Base-by-base conservation (phyloP, 495 filamentous ascomycete genomes). In the Xylaria nigripes region DNA sequence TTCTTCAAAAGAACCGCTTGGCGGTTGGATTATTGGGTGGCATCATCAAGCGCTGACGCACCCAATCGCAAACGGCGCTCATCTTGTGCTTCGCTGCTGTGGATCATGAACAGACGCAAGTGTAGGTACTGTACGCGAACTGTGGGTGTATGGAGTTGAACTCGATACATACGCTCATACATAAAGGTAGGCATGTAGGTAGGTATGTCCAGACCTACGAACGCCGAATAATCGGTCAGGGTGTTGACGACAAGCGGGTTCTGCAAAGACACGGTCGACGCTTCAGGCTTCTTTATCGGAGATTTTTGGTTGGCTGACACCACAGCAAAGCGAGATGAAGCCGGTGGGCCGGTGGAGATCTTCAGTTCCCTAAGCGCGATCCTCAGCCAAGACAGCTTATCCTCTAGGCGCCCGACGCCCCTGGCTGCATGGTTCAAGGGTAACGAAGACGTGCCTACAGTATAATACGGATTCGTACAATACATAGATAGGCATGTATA, bases 11-110 rank as follows among this genome's bases (percentile, higher is more conserved):
- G 48, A 44, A 19, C 30, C n/a, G 19, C 45, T 53, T 53, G 54
- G 19, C 56, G 29, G 45, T 50, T 56, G 46, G 45, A 45, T 18
- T 23, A 50, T 55, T 57, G 29, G 57, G 56, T 43, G 59, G 60
- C 56, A 56, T 60, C 57, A 62, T 8, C 53, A 62, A 48, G 60
- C 60, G 60, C 60, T 57, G 57, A 57, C 6, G 51, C 32, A 21
- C n/a, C 60, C 60, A 60, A 62, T 60, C 10, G 50, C 44, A 49
- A 44, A 45, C 54, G 34, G 54, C 49, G 52, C 49, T 51, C 47
- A 34, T 48, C 45, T 19, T 42, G 40, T 38, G 52, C 49, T 58
- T 58, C 15, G 32, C 32, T 12, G 32, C 32, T 36, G 32, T 36
- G 32, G 32, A 36, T 36, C 32, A 12, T 4, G 27, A 30, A 30